Percentiles rank a stretch among this genome's conserved stretches.
phyloP scores from a whole-genome alignment of 768 basidiomycete genomes.

The Lyophyllum semitale region DNA sequence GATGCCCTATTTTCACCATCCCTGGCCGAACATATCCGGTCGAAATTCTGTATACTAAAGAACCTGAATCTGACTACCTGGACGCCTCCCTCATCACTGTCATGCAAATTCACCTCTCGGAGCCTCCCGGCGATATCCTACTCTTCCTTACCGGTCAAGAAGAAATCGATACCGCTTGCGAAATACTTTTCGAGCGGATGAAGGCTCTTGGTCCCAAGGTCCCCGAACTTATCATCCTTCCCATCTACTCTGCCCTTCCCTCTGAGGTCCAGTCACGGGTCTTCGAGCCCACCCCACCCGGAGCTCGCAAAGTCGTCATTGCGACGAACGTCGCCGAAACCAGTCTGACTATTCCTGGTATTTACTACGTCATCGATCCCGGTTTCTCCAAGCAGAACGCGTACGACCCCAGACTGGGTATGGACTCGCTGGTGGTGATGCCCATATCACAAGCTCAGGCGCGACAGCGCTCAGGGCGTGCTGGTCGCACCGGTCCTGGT shows the following conservation, averaged over 20 bases:
- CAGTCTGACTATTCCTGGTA: slow-evolving; percentile 95
- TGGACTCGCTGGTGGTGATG: slow-evolving; percentile 99
- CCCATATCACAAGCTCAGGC: slow-evolving; percentile 99
- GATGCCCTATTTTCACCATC: slow-evolving; percentile 98
- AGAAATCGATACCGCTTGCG: slow-evolving; percentile 97
- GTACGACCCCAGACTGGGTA: slow-evolving; percentile 94
- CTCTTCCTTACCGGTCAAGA: slow-evolving; percentile 99
- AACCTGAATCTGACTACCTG: slow-evolving; percentile 96
- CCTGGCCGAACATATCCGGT: slow-evolving; percentile 99
- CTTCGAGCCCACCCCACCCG: slow-evolving; percentile 97
- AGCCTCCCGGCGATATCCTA: slow-evolving; percentile 94
- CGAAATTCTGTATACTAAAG: slow-evolving; percentile 97
- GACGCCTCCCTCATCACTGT: slow-evolving; percentile 98
- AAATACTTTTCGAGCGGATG: slow-evolving; percentile 98
- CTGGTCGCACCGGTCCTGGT: slow-evolving; percentile 96
- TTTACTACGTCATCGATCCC: slow-evolving; percentile 98
- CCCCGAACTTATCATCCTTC: slow-evolving; percentile 93
- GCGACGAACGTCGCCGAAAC: slow-evolving; percentile 99
- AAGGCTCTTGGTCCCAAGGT: slow-evolving; percentile 98
- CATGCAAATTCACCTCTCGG: slow-evolving; percentile 99
- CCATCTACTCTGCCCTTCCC: slow-evolving; percentile 96
- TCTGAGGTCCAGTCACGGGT: slow-evolving; percentile 98
- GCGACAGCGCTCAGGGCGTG: slow-evolving; percentile 92
- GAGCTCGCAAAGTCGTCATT: slow-evolving; percentile 97
- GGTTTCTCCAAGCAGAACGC: slow-evolving; percentile 99